Evolutionary conservation across 228 moss, liverwort and hornwort species (phyloP), one percentile per base, ranked within the genome.

Genomic region (Sphagnum fallax): DNA sequence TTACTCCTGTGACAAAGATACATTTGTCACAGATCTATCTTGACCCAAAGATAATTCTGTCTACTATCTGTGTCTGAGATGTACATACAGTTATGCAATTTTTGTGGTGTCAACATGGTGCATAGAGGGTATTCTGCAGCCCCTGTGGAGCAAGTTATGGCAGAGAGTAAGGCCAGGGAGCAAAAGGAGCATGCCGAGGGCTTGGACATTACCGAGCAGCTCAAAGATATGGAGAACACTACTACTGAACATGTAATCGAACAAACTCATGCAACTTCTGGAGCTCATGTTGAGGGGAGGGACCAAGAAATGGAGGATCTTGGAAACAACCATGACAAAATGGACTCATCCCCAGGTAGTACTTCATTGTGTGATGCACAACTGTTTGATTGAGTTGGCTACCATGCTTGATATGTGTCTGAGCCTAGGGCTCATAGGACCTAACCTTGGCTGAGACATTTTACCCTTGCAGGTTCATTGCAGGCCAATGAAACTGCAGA

Each of bases 81-180:
- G 2, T 32, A 32, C 32, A 32, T 32, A 32, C 2, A 32, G 9
- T 49, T 14, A 65, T 9, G 49, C 49, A 47, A 52, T 50, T 53
- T 13, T 52, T 18, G 8, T 5, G 49, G 67, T 16, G 6, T 48
- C 15, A 4, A 18, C 5, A 4, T 52, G 62, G 16, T 11, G 12
- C 59, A 60, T 11, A 11, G 68, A 18, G 32, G 16, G 69, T 49
- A 53, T 51, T 68, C 73, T 83, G 65, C 67, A 93, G 95, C 90
- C 64, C 87, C 86, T 52, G 91, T 91, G 13, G 88, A 91, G 59
- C 90, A 89, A 62, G 85, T 95, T 52, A 92, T 90, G 95, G 90
- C 92, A 62, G 92, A 95, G 68, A 87, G 88, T 73, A 88, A 87
- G 78, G 92, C 84, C 16, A 79, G 88, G 73, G 90, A 95, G 69